Evolutionary conservation across 148 eudicot genomes (phyloP).

Genomic region (Arbutus unedo): DNA sequence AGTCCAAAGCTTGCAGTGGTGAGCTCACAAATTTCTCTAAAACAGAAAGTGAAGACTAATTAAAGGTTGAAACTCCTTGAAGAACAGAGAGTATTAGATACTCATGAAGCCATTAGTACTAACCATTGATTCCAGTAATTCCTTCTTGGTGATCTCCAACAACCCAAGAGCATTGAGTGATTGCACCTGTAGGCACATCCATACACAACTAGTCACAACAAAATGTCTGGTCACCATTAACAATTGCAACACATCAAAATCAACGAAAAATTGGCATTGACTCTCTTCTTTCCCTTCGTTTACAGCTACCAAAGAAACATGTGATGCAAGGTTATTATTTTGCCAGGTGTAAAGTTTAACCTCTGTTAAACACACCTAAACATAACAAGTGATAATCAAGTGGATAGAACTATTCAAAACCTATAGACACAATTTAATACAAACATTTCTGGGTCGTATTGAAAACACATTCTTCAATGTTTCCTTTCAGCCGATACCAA

Average conservation of each 20-base stretch:
- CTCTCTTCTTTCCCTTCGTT: background rate
- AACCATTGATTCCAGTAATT: slow-evolving; percentile 39
- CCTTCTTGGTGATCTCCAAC: slow-evolving; percentile 53
- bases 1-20: background rate
- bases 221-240: background rate
- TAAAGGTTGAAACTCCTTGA: background rate
- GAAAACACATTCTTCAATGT: background rate
- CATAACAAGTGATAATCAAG: background rate
- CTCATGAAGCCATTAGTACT: slow-evolving; percentile 26
- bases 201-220: slow-evolving; percentile 14
- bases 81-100: background rate
- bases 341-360: background rate
- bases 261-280: background rate
- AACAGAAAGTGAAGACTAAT: background rate
- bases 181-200: slow-evolving; percentile 59
- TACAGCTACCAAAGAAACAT: background rate
- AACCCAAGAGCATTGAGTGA: slow-evolving; percentile 60
- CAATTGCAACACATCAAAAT: slow-evolving; percentile 8
- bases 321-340: background rate
- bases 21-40: background rate
- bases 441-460: background rate
- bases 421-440: background rate
- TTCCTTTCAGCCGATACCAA: background rate
- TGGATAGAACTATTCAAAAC: background rate
- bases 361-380: background rate